Conservation (phyloP, 345 rosid genomes). For the Bretschneidera sinensis region DNA sequence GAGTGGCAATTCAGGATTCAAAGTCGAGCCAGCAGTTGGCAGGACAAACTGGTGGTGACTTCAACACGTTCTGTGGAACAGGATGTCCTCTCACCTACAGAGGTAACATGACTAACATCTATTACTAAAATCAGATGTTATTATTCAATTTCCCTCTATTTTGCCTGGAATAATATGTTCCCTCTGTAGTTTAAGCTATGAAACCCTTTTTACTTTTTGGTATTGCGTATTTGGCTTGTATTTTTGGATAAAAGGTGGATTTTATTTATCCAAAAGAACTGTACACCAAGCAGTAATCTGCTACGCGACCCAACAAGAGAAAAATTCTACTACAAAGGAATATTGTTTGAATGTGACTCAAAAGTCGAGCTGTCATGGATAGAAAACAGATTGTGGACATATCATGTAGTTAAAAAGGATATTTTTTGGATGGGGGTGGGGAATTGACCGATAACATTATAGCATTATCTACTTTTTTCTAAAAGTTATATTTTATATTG, state of each 20-base stretch:
- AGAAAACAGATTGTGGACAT: too few relatives aligned
- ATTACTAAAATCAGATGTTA: not conserved
- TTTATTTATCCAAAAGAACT: too few relatives aligned
- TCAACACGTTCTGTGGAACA: constrained; percentile 91
- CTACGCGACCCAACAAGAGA: too few relatives aligned
- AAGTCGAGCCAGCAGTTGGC: constrained; percentile 97
- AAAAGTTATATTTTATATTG: too few relatives aligned
- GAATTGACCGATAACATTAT: too few relatives aligned
- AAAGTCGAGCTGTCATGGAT: constrained; percentile 2
- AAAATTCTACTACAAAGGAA: too few relatives aligned
- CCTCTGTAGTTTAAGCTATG: not conserved
- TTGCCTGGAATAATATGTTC: not conserved
- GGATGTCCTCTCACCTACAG: constrained; percentile 88
- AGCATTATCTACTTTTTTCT: too few relatives aligned
- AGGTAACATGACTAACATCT: constrained; percentile 47
- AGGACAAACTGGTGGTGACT: constrained; percentile 87
- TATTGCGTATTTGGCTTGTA: not conserved
- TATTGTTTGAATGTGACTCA: constrained; percentile 2
- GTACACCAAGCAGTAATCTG: too few relatives aligned
- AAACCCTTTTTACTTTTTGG: not conserved
- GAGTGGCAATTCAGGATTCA: constrained; percentile 98
- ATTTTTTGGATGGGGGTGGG: too few relatives aligned
- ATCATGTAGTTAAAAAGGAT: too few relatives aligned
- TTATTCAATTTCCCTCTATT: constrained; percentile 9
- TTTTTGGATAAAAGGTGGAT: too few relatives aligned